phyloP scores from a whole-genome alignment of 306 rosid species.

The Cotoneaster glaucophyllus region DNA sequence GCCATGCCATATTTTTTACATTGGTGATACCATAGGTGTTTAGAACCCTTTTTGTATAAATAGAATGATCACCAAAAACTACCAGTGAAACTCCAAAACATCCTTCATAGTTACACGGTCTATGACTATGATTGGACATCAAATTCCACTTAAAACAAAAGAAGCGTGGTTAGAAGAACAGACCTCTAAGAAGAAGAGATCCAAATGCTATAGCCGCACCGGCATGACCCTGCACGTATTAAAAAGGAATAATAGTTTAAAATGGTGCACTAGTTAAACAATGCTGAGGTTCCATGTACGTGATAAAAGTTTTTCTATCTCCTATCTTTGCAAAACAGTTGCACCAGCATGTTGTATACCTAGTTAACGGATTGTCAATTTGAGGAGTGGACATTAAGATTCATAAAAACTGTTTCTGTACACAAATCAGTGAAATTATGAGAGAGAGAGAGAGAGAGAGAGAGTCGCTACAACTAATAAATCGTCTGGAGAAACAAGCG shows the following conservation, averaged over 20 bases:
- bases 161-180: slow-evolving; percentile 12
- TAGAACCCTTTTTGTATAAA: background rate
- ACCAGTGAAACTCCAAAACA: background rate
- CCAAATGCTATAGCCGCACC: slow-evolving; percentile 94
- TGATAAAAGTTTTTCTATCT: background rate
- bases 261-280: background rate
- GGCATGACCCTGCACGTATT: slow-evolving; percentile 64
- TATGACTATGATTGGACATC: background rate
- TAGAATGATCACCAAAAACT: background rate
- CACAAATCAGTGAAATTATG: background rate
- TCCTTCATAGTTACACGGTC: background rate
- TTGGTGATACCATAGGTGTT: background rate
- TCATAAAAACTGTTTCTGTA: too few species aligned
- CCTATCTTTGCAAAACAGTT: background rate
- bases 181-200: slow-evolving; percentile 89
- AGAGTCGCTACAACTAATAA: too few species aligned
- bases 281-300: background rate
- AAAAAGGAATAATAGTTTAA: background rate
- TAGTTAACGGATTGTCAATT: background rate
- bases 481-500: background rate
- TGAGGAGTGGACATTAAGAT: background rate
- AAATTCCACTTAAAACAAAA: background rate
- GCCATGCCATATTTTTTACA: background rate
- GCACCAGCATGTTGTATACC: background rate
- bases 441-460: too few species aligned